Conservation (phyloP, 2,329 filamentous ascomycete genomes). For the Arthrobotrys megalospora region DNA sequence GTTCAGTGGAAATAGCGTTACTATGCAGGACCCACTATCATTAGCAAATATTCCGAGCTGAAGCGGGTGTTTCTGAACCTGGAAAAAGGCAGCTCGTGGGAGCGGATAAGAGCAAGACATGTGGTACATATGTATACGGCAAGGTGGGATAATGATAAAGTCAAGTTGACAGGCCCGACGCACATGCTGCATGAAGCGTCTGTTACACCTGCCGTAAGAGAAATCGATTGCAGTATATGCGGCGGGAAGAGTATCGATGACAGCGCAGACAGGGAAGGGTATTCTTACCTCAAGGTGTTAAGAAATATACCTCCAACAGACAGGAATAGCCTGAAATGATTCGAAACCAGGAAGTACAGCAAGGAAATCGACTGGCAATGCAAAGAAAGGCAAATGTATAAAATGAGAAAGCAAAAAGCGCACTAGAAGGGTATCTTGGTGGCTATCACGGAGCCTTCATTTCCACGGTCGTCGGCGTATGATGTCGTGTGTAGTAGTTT, state of each 20-base stretch:
- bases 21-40: conserved; percentile 47
- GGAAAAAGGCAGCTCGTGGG: conserved; percentile 15
- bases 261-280: not conserved
- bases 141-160: conserved; percentile 4
- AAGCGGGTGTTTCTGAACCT: conserved; percentile 24
- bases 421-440: conserved; percentile 38
- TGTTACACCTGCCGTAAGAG: conserved; percentile 26
- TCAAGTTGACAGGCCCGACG: conserved; percentile 13
- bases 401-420: conserved; percentile 37
- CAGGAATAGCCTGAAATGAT: not conserved
- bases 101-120: conserved; percentile 2
- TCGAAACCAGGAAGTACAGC: not conserved
- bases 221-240: conserved; percentile 3
- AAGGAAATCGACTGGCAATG: not conserved
- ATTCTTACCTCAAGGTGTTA: conserved; percentile 17
- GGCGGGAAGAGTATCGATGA: not conserved
- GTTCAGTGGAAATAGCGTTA: conserved; percentile 33
- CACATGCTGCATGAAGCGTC: conserved; percentile 5
- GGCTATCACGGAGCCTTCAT: conserved; percentile 59
- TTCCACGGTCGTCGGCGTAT: conserved; percentile 42
- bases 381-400: not conserved
- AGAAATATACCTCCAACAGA: conserved; percentile 20
- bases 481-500: conserved; percentile 1
- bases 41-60: conserved; percentile 50
- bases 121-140: conserved; percentile 5